Base-by-base conservation (phyloP, 2,329 filamentous ascomycete genomes). In the Akanthomyces dipterigenus region DNA sequence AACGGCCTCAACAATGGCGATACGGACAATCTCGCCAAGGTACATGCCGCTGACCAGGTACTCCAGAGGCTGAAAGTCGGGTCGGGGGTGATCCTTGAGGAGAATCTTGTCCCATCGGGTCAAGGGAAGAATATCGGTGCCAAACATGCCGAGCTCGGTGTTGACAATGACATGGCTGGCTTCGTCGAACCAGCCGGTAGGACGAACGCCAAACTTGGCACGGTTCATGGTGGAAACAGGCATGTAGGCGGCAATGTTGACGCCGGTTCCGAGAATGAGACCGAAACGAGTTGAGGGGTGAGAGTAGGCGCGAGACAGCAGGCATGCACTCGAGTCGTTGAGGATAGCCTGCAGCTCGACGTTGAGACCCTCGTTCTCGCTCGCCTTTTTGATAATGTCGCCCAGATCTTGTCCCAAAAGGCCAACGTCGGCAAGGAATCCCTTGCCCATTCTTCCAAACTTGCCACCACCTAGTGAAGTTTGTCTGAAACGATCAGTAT, bases 61-160 rank as follows among this genome's bases (percentile, higher is more conserved):
- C 70, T 87, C 85, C 12, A 87, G 70, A 0, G 85, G 85, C 65
- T 88, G 85, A 64, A 87, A 87, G 26, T 82, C 79, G 0, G 85
- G 85, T 57, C 77, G 75, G 14, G 80, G 76, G 64, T 86, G 86
- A 0, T 71, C 75, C 2, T 75, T 75, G 50, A 81, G 80, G 16
- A 89, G 73, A 5, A 74, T 69, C 20, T 72, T 70, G 64, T 89
- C 86, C 85, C 86, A 89, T 65, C 78, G 78, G 3, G 85, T 88
- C 60, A 82, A 66, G 7, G 85, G 84, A 28, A 88, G 72, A 54
- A 86, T 78, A 61, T 75, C 80, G 55, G 78, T 74, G 16, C 86
- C 86, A 68, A 87, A 88, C 85, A 88, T 88, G 66, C 85, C 82
- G 38, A 88, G 71, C 70, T 88, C 86, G 1, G 85, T 88, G 70